Percentiles rank a stretch among this genome's conserved stretches.
Evolutionary conservation across 2,329 filamentous ascomycete species (phyloP).

Genomic region (Penicillium italicum): DNA sequence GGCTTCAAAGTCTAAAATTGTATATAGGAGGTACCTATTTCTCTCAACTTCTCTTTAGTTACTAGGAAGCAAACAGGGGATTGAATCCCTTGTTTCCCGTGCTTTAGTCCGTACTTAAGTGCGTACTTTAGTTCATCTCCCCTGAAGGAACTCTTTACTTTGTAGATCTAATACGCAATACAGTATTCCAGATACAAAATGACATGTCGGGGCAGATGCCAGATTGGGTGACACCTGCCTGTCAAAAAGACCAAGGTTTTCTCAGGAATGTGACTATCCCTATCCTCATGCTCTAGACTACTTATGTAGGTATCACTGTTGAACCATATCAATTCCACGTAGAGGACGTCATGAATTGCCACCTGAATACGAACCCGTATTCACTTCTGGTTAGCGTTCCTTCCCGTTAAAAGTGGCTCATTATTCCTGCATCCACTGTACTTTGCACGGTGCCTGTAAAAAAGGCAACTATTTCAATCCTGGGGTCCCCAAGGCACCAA

Average conservation of each 20-base stretch:
- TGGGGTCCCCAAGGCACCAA: slow-evolving; percentile 22
- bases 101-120: no score
- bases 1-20: neutral
- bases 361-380: neutral
- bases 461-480: slow-evolving; percentile 12
- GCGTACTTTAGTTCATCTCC: neutral
- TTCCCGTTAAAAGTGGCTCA: neutral
- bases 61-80: neutral
- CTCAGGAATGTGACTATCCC: neutral
- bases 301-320: no score
- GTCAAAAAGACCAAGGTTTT: neutral
- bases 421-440: neutral
- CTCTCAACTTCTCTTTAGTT: neutral
- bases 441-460: neutral
- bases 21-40: neutral
- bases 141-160: neutral
- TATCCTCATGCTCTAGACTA: no score
- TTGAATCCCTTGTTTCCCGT: neutral
- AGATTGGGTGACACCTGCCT: slow-evolving; percentile 1
- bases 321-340: neutral
- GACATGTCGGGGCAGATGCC: neutral
- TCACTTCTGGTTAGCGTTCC: neutral
- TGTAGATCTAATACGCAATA: neutral
- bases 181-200: neutral
- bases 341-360: slow-evolving; percentile 21